Evolutionary conservation across 2,329 filamentous ascomycete genomes (phyloP), one percentile per base, ranked within the genome.

Genomic region (Thelonectria rubi): DNA sequence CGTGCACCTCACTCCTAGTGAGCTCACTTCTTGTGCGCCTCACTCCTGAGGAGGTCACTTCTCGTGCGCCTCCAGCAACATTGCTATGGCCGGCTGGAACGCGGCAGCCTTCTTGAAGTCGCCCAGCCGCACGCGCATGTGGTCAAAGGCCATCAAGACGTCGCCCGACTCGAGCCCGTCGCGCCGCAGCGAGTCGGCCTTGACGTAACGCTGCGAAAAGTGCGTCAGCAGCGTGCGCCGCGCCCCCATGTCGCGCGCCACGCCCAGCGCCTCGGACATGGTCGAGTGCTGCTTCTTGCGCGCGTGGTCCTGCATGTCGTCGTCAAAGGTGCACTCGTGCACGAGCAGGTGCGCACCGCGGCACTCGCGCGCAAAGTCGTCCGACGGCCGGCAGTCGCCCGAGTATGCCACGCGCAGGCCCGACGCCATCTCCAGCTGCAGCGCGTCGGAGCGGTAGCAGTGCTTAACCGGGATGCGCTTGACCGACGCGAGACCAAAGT

Each of bases 251-350:
- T 82, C 79, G 12, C 85, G 83, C 2, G 90, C 94, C 3, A 98
- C 85, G 46, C 82, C 83, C 3, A 99, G 84, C 1, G 95, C 95
- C 79, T 99, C 95, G 14, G 86, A 86, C 64, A 93, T 92, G 9
- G 95, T 99, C 40, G 86, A 92, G 80, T 99, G 95, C 73, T 91
- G 93, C 86, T 99, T 99, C 53, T 90, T 91, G 26, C 84, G 74
- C 4, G 95, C 95, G 71, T 97, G 94, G 15, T 84, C 86, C 40
- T 77, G 71, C 69, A 97, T 86, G 70, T 95, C 92, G 73, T 97
- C 92, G 69, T 95, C 92, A 73, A 99, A 98, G 0, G 95, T 99
- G 64, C 93, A 94, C 82, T 99, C 95, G 80, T 99, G 95, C 58
- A 99, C 87, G 5, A 97, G 86, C 7, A 99, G 84, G 14, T 94